Base-by-base conservation (phyloP, 495 filamentous ascomycete genomes). In the Physcia stellaris region DNA sequence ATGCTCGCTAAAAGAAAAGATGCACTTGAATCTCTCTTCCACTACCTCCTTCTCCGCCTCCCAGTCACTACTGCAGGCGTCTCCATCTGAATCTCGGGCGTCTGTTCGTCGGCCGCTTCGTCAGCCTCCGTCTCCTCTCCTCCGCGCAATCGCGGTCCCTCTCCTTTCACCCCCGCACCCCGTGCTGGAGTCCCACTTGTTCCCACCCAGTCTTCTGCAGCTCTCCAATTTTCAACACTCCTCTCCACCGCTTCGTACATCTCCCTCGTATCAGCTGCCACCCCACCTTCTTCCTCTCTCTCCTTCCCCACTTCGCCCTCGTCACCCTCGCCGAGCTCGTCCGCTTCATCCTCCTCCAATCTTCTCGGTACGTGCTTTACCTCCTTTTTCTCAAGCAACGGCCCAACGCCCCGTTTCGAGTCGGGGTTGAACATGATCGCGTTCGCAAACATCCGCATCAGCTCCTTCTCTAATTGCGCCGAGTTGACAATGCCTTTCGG, bases 371-470 rank as follows among this genome's bases (percentile, higher is more conserved):
- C 59, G 1, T 43, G 44, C 13, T 50, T 45, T 15, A 53, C 50
- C 13, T 50, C 46, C 19, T 53, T 45, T 5, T 29, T 60, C 4
- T 70, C 56, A 46, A 81, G 80, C 2, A 63, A 62, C 2, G 67
- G 71, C 0, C 80, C 79, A 26, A 83, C 73, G 0, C 80, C 79
- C 26, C 80, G 76, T 27, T 70, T 59, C 3, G 37, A 71, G 41
- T 83, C 74, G 1, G 80, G 74, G 46, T 96, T 98, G 68, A 86
- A 98, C 90, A 96, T 95, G 52, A 94, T 77, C 11, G 88, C 88
- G 51, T 98, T 98, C 35, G 83, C 80, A 51, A 95, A 95, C 80
- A 96, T 94, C 48, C 88, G 82, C 45, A 90, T 85, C n/a, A 98
- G 58, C 53, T 95, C 88, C 46, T 88, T 86, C 53, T 98, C 90